phyloP scores from a whole-genome alignment of 176 grass and related monocot genomes.

The Eleusine coracana region DNA sequence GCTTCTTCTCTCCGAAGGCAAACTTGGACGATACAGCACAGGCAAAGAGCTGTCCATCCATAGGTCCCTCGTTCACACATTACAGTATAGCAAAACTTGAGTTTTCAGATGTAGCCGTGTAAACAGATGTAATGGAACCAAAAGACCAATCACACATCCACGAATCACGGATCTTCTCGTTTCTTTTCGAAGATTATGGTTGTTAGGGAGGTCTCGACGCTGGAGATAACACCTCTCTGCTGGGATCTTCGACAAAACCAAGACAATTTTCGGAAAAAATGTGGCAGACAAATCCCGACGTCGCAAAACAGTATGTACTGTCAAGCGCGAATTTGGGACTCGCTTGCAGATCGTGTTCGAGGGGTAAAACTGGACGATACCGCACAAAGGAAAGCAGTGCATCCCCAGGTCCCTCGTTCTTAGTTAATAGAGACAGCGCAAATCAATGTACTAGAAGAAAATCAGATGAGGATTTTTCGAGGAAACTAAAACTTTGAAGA shows the following conservation, averaged over 20 bases:
- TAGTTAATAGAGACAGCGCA: background rate
- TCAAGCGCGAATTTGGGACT: background rate
- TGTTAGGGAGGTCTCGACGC: slow-evolving; percentile 46
- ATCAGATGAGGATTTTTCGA: too few relatives aligned
- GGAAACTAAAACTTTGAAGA: background rate
- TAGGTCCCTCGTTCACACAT: slow-evolving; percentile 56
- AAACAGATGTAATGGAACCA: slow-evolving; percentile 52
- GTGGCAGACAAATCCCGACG: slow-evolving; percentile 12
- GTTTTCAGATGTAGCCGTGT: slow-evolving; percentile 14
- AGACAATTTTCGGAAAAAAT: background rate
- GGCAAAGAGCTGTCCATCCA: slow-evolving; percentile 49
- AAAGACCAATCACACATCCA: slow-evolving; percentile 40
- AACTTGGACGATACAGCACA: slow-evolving; percentile 56
- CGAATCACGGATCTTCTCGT: slow-evolving; percentile 35
- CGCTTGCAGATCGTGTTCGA: background rate
- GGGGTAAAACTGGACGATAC: slow-evolving; percentile 36
- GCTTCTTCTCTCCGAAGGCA: slow-evolving; percentile 46
- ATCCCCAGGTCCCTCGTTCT: slow-evolving; percentile 39
- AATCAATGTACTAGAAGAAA: too few relatives aligned
- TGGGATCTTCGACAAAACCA: slow-evolving; percentile 46
- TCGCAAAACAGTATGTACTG: fast-evolving
- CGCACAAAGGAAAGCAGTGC: slow-evolving; percentile 14
- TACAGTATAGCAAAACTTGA: too few relatives aligned
- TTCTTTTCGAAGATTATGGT: slow-evolving; percentile 38
- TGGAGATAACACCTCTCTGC: slow-evolving; percentile 35